phyloP scores from a whole-genome alignment of 2,329 filamentous ascomycete species.

The Ceratocystis variospora region DNA sequence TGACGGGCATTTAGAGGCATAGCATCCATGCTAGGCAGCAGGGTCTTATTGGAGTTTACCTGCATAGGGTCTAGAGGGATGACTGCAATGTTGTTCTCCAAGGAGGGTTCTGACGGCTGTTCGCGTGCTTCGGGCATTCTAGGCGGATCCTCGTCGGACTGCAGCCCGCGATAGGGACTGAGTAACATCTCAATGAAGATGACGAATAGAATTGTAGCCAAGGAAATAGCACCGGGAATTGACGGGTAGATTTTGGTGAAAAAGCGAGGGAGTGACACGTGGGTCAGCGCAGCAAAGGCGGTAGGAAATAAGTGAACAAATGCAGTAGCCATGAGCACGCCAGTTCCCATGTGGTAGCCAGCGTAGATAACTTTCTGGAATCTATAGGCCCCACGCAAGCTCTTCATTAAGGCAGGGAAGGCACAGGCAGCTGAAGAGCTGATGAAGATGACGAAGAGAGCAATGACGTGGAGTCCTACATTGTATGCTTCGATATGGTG shows the following conservation, averaged over 20 bases:
- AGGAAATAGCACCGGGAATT: conserved; percentile 67
- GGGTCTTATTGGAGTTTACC: neutral
- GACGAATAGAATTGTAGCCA: conserved; percentile 64
- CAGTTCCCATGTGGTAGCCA: conserved; percentile 60
- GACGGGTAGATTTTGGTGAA: conserved; percentile 64
- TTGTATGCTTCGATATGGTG: conserved; percentile 33
- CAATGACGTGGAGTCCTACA: conserved; percentile 43
- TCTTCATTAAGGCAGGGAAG: conserved; percentile 40
- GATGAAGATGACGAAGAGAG: conserved; percentile 37
- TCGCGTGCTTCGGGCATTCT: neutral
- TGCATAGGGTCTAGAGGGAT: neutral
- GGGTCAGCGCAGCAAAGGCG: conserved; percentile 47
- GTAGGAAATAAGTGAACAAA: conserved; percentile 63
- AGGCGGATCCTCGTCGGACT: neutral
- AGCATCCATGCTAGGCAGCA: neutral
- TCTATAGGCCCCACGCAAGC: conserved; percentile 39
- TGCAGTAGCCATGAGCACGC: conserved; percentile 60
- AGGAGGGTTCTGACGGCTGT: neutral
- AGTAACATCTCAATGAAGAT: conserved; percentile 66
- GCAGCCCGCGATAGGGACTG: conserved; percentile 29
- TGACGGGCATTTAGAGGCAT: neutral
- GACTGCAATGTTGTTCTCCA: neutral
- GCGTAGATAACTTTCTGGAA: conserved; percentile 42
- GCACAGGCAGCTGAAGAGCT: conserved; percentile 36
- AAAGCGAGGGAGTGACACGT: conserved; percentile 56